A percentile compares a stretch with the other conserved stretches of the same genome.
Evolutionary conservation across 1,284 basidiomycete genomes (phyloP).

Genomic region (Puccinia novopanici): DNA sequence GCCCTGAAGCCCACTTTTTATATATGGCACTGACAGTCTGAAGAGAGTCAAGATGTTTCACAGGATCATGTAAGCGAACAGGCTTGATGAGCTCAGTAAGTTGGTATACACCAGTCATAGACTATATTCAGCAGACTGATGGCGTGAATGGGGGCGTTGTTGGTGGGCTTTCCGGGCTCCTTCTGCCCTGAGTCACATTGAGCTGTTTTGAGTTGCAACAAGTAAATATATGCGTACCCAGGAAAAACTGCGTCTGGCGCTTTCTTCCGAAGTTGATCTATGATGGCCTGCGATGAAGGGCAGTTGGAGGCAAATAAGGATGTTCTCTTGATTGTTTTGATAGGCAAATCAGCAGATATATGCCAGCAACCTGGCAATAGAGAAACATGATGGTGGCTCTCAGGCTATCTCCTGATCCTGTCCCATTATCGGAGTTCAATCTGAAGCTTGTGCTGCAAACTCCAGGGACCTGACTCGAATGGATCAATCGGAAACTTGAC

Average conservation of each 20-base stretch:
- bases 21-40: neutral
- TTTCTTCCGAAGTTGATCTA: neutral
- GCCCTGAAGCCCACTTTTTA: neutral
- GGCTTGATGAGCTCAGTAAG: neutral
- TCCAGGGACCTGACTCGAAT: neutral
- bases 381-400: neutral
- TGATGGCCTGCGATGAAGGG: neutral
- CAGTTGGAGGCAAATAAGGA: neutral
- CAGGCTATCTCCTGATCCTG: constrained; percentile 10
- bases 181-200: constrained; percentile 1
- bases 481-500: neutral
- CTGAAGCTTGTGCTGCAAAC: neutral
- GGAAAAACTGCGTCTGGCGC: neutral
- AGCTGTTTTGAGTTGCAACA: neutral
- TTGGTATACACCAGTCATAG: neutral
- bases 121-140: neutral
- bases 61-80: neutral
- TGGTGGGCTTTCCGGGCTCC: neutral
- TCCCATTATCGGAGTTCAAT: neutral
- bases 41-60: constrained; percentile 21
- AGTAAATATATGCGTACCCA: neutral
- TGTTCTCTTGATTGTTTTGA: neutral
- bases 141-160: neutral
- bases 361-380: neutral
- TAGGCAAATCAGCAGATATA: neutral